Percentiles rank a stretch among this genome's conserved stretches.
phyloP scores from a whole-genome alignment of 768 basidiomycete species.

The Lentinus brumalis region DNA sequence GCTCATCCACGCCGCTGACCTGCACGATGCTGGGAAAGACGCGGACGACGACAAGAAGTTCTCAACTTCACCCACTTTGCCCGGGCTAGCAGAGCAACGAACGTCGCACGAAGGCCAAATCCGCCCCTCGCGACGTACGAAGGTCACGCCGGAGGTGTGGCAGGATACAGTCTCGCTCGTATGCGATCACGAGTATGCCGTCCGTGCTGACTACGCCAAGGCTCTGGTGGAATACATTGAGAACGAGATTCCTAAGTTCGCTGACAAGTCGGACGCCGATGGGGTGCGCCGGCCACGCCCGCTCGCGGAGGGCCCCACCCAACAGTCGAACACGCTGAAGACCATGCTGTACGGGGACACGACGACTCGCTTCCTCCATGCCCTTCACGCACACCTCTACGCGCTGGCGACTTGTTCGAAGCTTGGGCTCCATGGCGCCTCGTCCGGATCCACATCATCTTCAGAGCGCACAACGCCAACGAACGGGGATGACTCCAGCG shows the following conservation, averaged over 20 bases:
- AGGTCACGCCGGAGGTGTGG: slow-evolving; percentile 83
- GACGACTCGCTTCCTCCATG: slow-evolving; percentile 74
- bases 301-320: slow-evolving; percentile 50
- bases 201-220: slow-evolving; percentile 76
- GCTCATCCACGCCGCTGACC: slow-evolving; percentile 65
- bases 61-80: slow-evolving; percentile 15
- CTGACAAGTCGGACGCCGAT: slow-evolving; percentile 50
- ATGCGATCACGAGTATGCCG: slow-evolving; percentile 76
- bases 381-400: slow-evolving; percentile 79
- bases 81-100: slow-evolving; percentile 15
- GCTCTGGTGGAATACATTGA: slow-evolving; percentile 76
- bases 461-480: slow-evolving; percentile 28
- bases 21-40: slow-evolving; percentile 39
- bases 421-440: slow-evolving; percentile 49
- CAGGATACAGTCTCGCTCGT: slow-evolving; percentile 86
- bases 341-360: slow-evolving; percentile 59
- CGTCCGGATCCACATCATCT: slow-evolving; percentile 45
- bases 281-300: slow-evolving; percentile 48
- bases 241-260: slow-evolving; percentile 70
- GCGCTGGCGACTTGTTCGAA: slow-evolving; percentile 73
- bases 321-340: slow-evolving; percentile 48
- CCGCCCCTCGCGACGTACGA: slow-evolving; percentile 57
- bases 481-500: slow-evolving; percentile 11
- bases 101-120: slow-evolving; percentile 27
- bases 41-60: slow-evolving; percentile 26